Evolutionary conservation across 1,284 basidiomycete species (phyloP).

Genomic region (Tranzscheliella williamsii): DNA sequence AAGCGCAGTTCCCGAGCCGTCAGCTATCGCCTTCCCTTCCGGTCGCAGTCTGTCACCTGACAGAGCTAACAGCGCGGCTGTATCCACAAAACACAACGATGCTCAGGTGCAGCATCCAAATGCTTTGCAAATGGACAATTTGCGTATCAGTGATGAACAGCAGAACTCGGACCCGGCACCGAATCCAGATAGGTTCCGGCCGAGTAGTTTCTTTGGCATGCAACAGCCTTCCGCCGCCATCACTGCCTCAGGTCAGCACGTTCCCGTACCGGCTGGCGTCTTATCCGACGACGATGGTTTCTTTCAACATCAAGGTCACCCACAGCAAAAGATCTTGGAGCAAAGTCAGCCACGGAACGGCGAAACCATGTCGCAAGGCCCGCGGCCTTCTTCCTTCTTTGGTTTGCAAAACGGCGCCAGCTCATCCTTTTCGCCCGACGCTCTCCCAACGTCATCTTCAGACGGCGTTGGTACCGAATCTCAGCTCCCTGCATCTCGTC

Average conservation of each 20-base stretch:
- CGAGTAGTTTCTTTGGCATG: constrained; percentile 52
- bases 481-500: constrained; percentile 1
- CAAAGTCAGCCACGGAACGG: constrained; percentile 16
- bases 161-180: constrained; percentile 9
- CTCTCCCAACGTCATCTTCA: neutral
- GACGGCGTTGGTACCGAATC: neutral
- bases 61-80: neutral
- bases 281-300: constrained; percentile 27
- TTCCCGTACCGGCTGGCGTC: constrained; percentile 24
- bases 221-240: constrained; percentile 37
- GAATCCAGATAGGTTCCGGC: constrained; percentile 16
- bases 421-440: neutral
- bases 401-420: constrained; percentile 14
- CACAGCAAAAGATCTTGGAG: constrained; percentile 2
- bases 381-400: constrained; percentile 45
- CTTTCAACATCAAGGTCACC: constrained; percentile 24
- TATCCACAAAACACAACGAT: neutral
- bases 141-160: constrained; percentile 10
- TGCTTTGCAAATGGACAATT: constrained; percentile 7
- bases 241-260: constrained; percentile 28
- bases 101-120: neutral
- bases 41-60: neutral
- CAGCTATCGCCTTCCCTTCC: no score
- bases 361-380: constrained; percentile 3
- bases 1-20: no score